These are phyloP conservation scores for Pseudogymnoascus sp. DNA, from an alignment of 2,329 filamentous ascomycete genomes.

Conservation along the genomic window DNA sequence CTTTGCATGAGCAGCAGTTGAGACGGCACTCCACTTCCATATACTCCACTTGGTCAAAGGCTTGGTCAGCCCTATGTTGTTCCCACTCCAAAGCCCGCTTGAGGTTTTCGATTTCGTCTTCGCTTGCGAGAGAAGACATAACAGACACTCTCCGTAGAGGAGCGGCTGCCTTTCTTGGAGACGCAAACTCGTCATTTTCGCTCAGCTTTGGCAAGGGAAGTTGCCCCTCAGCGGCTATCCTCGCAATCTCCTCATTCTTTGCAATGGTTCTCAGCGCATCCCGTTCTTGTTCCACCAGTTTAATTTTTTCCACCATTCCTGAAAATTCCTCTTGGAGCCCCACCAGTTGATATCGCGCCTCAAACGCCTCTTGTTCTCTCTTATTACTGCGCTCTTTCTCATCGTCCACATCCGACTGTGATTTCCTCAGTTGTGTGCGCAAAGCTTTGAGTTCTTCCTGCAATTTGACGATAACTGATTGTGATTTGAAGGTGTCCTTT, in stretches of 20 bases:
- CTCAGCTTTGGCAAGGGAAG: constrained; percentile 54
- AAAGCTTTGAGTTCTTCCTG: constrained; percentile 63
- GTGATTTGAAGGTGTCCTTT: constrained; percentile 69
- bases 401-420: constrained; percentile 50
- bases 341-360: constrained; percentile 56
- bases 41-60: constrained; percentile 66
- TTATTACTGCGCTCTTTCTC: constrained; percentile 54
- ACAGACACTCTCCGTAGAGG: constrained; percentile 43
- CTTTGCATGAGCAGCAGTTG: constrained; percentile 52
- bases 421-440: constrained; percentile 43
- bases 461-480: constrained; percentile 59
- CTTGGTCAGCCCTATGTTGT: constrained; percentile 53
- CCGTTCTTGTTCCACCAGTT: constrained; percentile 62
- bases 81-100: constrained; percentile 38
- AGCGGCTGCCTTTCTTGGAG: constrained; percentile 44
- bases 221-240: constrained; percentile 62
- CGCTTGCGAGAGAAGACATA: constrained; percentile 43
- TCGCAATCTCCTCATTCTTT: constrained; percentile 63
- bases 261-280: constrained; percentile 64
- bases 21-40: constrained; percentile 66
- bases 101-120: constrained; percentile 37
- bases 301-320: constrained; percentile 52
- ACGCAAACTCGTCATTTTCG: constrained; percentile 52
- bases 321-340: constrained; percentile 58
- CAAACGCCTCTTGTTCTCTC: constrained; percentile 61